Conservation (phyloP, 1,284 basidiomycete species). For the Sphagnurus paluster region DNA sequence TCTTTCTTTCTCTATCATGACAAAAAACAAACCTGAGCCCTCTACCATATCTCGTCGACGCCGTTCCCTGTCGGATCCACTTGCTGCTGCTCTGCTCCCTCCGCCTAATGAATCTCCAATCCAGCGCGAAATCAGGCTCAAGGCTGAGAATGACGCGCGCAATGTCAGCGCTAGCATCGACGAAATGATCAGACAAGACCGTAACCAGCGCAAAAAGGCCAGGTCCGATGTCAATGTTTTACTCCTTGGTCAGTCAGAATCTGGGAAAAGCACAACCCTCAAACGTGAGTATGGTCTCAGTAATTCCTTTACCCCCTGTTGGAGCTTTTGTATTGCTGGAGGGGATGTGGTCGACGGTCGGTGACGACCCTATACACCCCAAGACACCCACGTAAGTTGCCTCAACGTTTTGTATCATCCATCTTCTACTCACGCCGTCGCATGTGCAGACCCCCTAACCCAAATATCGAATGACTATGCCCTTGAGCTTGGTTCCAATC, state of each 20-base stretch:
- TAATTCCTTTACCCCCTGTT: background rate
- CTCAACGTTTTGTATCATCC: constrained; percentile 10
- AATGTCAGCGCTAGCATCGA: constrained; percentile 75
- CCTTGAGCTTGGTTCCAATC: background rate
- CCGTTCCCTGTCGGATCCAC: constrained; percentile 62
- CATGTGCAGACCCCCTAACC: no score
- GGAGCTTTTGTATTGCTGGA: background rate
- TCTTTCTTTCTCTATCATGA: constrained; percentile 29
- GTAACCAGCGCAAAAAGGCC: constrained; percentile 54
- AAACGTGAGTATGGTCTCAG: constrained; percentile 63
- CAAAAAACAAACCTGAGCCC: constrained; percentile 31
- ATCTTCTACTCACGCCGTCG: constrained; percentile 16
- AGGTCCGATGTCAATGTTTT: constrained; percentile 70
- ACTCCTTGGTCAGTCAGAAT: constrained; percentile 80
- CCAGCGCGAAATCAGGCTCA: constrained; percentile 60
- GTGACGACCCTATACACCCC: background rate
- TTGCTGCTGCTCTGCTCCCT: constrained; percentile 63
- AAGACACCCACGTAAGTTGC: constrained; percentile 15
- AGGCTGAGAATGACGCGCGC: constrained; percentile 67
- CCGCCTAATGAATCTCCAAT: constrained; percentile 68
- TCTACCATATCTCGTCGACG: no score
- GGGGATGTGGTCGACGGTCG: background rate
- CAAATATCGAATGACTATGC: no score
- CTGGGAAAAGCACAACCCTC: constrained; percentile 78
- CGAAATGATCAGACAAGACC: constrained; percentile 67